Percentiles rank a stretch among this genome's conserved stretches.
Conservation (phyloP, 2,329 filamentous ascomycete genomes). For the Xylogone sp. region DNA sequence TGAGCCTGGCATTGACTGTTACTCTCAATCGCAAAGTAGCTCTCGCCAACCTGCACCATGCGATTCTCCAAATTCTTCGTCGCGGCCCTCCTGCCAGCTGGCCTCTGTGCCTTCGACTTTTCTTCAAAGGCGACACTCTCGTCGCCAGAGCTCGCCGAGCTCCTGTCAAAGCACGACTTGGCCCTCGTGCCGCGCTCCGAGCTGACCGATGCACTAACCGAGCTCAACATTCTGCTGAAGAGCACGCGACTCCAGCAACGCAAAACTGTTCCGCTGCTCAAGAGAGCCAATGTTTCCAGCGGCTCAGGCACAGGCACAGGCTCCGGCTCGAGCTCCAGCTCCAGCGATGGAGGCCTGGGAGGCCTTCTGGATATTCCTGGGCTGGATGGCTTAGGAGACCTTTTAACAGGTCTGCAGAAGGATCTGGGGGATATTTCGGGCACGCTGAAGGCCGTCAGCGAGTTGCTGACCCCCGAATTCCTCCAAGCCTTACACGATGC, state of each 20-base stretch:
- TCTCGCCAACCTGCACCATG: too few relatives aligned
- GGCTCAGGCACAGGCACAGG: slow-evolving; percentile 17
- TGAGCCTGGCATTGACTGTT: too few relatives aligned
- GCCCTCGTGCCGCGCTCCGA: slow-evolving; percentile 42
- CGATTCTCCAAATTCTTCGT: slow-evolving; percentile 33
- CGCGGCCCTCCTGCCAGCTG: slow-evolving; percentile 30
- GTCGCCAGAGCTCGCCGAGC: slow-evolving; percentile 31
- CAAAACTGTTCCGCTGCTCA: slow-evolving; percentile 18
- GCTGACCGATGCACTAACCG: slow-evolving; percentile 39
- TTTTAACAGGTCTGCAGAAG: slow-evolving; percentile 23
- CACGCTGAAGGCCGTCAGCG: slow-evolving; percentile 25
- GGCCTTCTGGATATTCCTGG: background rate
- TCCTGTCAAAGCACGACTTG: slow-evolving; percentile 40
- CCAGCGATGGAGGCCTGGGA: background rate
- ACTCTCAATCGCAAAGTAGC: too few relatives aligned
- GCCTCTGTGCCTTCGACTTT: slow-evolving; percentile 29
- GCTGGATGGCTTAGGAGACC: slow-evolving; percentile 1
- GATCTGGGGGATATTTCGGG: too few relatives aligned
- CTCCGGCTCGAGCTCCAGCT: background rate
- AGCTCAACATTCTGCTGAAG: slow-evolving; percentile 38
- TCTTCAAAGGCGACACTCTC: slow-evolving; percentile 18
- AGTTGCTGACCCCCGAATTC: slow-evolving; percentile 35
- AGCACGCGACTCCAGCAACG: slow-evolving; percentile 27
- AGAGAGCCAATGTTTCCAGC: slow-evolving; percentile 13
- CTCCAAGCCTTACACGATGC: slow-evolving; percentile 37